A percentile compares a stretch with the other conserved stretches of the same genome.
Conservation (phyloP, 1,139 yeast species). For the Yamadazyma kanchanaburiensis region DNA sequence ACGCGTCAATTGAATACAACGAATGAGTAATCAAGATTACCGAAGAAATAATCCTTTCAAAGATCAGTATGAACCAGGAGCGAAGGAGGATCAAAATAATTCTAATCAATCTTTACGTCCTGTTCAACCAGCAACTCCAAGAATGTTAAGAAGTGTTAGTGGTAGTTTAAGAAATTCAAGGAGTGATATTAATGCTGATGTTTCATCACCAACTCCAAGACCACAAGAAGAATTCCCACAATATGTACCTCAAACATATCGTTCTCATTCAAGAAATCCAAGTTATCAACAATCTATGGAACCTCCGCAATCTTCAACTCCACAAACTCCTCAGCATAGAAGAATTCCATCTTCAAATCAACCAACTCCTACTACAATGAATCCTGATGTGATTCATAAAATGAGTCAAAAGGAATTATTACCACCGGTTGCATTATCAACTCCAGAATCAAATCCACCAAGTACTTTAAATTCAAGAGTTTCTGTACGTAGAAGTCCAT, state of each 20-base stretch:
- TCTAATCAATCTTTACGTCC: conserved; percentile 2
- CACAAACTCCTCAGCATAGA: conserved; percentile 13
- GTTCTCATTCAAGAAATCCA: conserved; percentile 19
- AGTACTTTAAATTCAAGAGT: conserved; percentile 10
- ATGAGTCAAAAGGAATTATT: conserved; percentile 16
- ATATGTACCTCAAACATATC: conserved; percentile 11
- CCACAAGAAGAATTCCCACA: conserved; percentile 16
- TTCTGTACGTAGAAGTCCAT: conserved; percentile 5
- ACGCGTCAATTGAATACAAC: too few relatives aligned
- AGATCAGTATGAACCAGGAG: conserved; percentile 6
- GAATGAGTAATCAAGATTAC: conserved; percentile 4
- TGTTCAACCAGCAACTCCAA: conserved; percentile 68
- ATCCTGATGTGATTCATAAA: too few relatives aligned
- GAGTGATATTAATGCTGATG: conserved; percentile 14
- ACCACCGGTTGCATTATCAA: conserved; percentile 22
- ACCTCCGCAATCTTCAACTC: conserved; percentile 6
- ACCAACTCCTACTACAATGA: conserved; percentile 5
- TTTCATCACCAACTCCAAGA: conserved; percentile 13
- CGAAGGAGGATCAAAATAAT: too few relatives aligned
- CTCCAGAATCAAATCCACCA: conserved; percentile 14
- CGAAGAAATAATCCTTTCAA: conserved; percentile 5
- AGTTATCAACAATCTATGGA: conserved; percentile 15
- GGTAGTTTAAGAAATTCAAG: conserved; percentile 25
- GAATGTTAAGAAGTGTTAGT: conserved; percentile 65
- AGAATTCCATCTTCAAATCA: conserved; percentile 11